phyloP scores from a whole-genome alignment of 352 stramenopile species.

The Globisporangium perplexum region DNA sequence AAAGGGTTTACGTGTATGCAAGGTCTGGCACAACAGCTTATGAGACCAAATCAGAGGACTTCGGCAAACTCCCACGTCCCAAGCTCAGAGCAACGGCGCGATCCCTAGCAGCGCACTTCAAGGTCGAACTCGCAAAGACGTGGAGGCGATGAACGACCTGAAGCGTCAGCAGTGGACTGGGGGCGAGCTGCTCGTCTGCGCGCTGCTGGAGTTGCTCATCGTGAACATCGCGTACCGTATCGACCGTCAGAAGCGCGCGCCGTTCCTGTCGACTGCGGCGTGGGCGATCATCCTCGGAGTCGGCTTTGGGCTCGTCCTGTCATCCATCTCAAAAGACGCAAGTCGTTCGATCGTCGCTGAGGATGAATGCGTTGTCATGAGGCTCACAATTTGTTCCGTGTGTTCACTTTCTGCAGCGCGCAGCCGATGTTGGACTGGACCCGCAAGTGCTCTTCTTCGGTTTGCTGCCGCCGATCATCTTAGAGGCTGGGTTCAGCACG shows the following conservation, averaged over 20 bases:
- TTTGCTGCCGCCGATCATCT: constrained; percentile 56
- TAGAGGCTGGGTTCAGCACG: constrained; percentile 60
- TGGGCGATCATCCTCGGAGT: constrained; percentile 55
- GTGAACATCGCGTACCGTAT: constrained; percentile 63
- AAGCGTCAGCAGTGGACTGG: constrained; percentile 44
- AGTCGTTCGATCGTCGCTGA: background rate
- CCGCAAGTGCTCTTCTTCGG: constrained; percentile 62
- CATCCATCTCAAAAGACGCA: constrained; percentile 34
- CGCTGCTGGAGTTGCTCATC: constrained; percentile 54
- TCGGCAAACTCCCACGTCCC: background rate
- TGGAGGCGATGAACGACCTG: constrained; percentile 15
- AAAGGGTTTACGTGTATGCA: too few species aligned
- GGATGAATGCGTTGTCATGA: background rate
- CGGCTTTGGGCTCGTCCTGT: constrained; percentile 31
- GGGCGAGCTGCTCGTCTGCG: constrained; percentile 53
- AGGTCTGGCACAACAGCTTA: too few species aligned
- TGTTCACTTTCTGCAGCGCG: constrained; percentile 19
- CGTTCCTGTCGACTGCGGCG: constrained; percentile 53
- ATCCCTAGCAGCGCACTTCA: background rate
- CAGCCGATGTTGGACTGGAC: constrained; percentile 38
- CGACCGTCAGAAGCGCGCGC: constrained; percentile 33
- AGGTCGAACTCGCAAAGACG: background rate
- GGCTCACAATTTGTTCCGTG: background rate
- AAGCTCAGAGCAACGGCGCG: background rate
- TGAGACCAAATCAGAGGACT: too few species aligned